These are phyloP conservation scores for Candida orba DNA, from an alignment of 805 yeast genomes.

Conservation along the genomic window DNA sequence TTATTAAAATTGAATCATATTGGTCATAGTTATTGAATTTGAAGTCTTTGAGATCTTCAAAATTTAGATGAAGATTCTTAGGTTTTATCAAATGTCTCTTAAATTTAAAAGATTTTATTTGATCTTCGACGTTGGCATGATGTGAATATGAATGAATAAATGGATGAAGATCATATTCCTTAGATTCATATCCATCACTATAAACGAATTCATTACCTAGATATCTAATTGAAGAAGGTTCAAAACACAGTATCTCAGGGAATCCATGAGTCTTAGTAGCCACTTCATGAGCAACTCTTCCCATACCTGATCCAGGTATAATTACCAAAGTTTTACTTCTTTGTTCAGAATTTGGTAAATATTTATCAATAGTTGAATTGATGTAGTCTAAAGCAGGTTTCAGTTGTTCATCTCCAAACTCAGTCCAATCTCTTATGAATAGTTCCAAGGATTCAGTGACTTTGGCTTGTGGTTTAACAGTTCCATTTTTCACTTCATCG, in stretches of 20 bases:
- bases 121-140: conserved; percentile 42
- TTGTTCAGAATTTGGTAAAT: conserved; percentile 21
- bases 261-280: conserved; percentile 31
- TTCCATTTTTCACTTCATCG: conserved; percentile 35
- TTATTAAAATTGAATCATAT: conserved; percentile 45
- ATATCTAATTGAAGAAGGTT: conserved; percentile 70
- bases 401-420: conserved; percentile 40
- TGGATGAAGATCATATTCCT: conserved; percentile 33
- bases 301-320: conserved; percentile 87
- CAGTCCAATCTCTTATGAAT: conserved; percentile 71
- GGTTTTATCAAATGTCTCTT: conserved; percentile 33
- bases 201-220: conserved; percentile 57
- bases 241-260: conserved; percentile 61
- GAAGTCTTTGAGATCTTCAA: conserved; percentile 62
- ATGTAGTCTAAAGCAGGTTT: conserved; percentile 49
- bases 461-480: conserved; percentile 26
- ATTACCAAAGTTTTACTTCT: conserved; percentile 44
- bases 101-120: conserved; percentile 37
- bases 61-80: conserved; percentile 36
- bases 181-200: conserved; percentile 8
- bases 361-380: conserved; percentile 30
- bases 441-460: conserved; percentile 72
- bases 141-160: conserved; percentile 64
- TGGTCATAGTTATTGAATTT: conserved; percentile 23
- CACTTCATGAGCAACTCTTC: conserved; percentile 65